A percentile compares a stretch with the other conserved stretches of the same genome.
Evolutionary conservation across 805 yeast species (phyloP).

Genomic region (Candida patagonica): DNA sequence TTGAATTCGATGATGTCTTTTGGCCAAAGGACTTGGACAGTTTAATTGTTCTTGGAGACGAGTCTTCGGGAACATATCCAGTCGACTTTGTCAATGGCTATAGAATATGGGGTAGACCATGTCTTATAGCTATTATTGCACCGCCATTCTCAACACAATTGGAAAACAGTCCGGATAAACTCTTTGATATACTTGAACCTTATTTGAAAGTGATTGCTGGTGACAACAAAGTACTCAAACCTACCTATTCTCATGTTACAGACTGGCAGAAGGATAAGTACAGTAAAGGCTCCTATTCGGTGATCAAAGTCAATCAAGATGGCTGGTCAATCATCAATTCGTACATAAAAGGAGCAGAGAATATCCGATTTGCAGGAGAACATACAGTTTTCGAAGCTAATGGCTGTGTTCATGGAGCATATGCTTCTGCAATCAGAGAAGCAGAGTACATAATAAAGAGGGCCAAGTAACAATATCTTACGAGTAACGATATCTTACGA

Average conservation of each 20-base stretch:
- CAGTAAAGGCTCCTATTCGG: constrained; percentile 69
- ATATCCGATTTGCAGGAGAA: constrained; percentile 81
- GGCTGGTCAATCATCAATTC: constrained; percentile 26
- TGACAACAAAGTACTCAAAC: constrained; percentile 27
- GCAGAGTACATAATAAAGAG: constrained; percentile 35
- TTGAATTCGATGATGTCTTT: constrained; percentile 54
- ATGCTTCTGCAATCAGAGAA: constrained; percentile 61
- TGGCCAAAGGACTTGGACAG: constrained; percentile 51
- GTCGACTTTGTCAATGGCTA: constrained; percentile 51
- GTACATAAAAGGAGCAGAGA: constrained; percentile 48
- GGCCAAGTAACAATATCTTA: too few relatives aligned
- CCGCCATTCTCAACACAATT: constrained; percentile 60
- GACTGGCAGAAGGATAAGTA: constrained; percentile 67
- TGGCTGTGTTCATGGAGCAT: constrained; percentile 91
- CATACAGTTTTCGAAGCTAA: constrained; percentile 80
- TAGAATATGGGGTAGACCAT: constrained; percentile 39
- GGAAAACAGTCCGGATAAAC: constrained; percentile 39
- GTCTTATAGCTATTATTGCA: constrained; percentile 59
- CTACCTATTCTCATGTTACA: constrained; percentile 35
- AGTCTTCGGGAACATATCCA: constrained; percentile 35
- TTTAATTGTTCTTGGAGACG: constrained; percentile 37
- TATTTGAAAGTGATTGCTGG: constrained; percentile 27
- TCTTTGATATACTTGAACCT: constrained; percentile 55
- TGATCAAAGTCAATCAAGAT: constrained; percentile 23
- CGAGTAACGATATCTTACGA: too few relatives aligned